Evolutionary conservation across 2,329 filamentous ascomycete species (phyloP).

Genomic region (Volutella citrinella): DNA sequence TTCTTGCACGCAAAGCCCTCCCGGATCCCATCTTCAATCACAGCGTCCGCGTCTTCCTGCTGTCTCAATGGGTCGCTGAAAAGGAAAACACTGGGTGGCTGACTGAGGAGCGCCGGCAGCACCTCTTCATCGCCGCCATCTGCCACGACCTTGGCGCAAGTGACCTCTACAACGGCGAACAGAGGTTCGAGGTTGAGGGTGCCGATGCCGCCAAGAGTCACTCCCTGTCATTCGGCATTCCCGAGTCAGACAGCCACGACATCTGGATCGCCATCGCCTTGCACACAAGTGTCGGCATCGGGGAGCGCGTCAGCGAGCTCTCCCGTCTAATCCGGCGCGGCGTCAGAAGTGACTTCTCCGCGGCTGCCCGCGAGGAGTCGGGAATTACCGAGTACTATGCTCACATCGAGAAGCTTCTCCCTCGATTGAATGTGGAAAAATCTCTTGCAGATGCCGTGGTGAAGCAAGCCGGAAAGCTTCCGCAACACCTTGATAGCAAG

Average conservation of each 20-base stretch:
- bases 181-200: constrained; percentile 36
- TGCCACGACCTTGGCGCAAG: constrained; percentile 35
- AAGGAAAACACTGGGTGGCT: constrained; percentile 14
- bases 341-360: constrained; percentile 31
- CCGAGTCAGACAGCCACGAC: constrained; percentile 23
- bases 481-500: constrained; percentile 17
- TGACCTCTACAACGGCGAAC: constrained; percentile 24
- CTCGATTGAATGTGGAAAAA: constrained; percentile 24
- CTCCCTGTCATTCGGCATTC: constrained; percentile 23
- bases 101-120: constrained; percentile 4
- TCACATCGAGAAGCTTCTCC: constrained; percentile 22
- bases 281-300: constrained; percentile 34
- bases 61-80: constrained; percentile 20
- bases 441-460: constrained; percentile 26
- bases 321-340: constrained; percentile 29
- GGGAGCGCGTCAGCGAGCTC: constrained; percentile 33
- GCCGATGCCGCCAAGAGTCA: constrained; percentile 28
- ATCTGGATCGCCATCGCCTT: constrained; percentile 35
- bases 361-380: constrained; percentile 7
- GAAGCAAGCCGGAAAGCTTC: constrained; percentile 20
- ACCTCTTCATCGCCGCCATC: constrained; percentile 34
- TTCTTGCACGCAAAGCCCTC: constrained; percentile 15
- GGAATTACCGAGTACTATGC: constrained; percentile 7
- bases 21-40: constrained; percentile 29
- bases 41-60: constrained; percentile 26